A percentile compares a stretch with the other conserved stretches of the same genome.
Evolutionary conservation across 441 rosid species (phyloP).

Genomic region (Mallotus repandus): DNA sequence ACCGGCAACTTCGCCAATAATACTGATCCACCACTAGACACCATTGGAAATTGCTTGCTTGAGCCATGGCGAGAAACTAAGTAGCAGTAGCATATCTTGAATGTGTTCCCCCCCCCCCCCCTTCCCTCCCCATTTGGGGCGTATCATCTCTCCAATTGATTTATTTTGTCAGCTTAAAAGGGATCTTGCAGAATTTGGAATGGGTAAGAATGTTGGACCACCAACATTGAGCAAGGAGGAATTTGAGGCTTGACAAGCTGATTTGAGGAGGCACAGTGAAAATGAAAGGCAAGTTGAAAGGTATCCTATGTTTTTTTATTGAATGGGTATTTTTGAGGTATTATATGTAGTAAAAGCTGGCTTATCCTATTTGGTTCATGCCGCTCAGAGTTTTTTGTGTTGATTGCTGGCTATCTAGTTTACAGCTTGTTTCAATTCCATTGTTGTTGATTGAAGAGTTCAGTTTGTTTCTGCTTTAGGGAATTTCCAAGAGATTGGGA

Average conservation of each 20-base stretch:
- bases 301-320: constrained; percentile 30
- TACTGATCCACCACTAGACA: no score
- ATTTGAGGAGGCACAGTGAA: constrained; percentile 79
- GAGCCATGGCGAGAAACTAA: no score
- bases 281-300: constrained; percentile 77
- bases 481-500: constrained; percentile 76
- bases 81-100: no score
- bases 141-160: no score
- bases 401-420: background rate
- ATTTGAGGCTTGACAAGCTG: constrained; percentile 90
- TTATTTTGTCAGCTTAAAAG: no score
- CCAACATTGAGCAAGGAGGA: constrained; percentile 91
- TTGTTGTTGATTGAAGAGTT: background rate
- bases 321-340: background rate
- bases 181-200: constrained; percentile 79
- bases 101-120: no score
- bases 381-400: background rate
- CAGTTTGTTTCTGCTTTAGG: constrained; percentile 39
- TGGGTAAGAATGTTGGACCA: constrained; percentile 74
- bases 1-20: no score
- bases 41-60: no score
- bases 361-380: no score
- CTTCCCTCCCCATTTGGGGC: no score
- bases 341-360: background rate
- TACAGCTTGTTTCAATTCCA: background rate